Percentiles rank a stretch among this genome's conserved stretches.
phyloP scores from a whole-genome alignment of 176 grass and related monocot genomes.

The Zea mays region Zm-B73-REFERENCE-NAM-5.0 NC_050097.1:216099001-216099500 shows the following conservation, averaged over 20 bases:
- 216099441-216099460: neutral
- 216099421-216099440: constrained; percentile 11
- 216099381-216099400: constrained; percentile 94
- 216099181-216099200: constrained; percentile 99
- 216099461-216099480: neutral
- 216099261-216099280: constrained; percentile 87
- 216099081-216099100: neutral
- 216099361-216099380: constrained; percentile 80
- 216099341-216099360: constrained; percentile 96
- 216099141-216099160: constrained; percentile 77
- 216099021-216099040: constrained; percentile 96
- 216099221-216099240: constrained; percentile 81
- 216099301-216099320: constrained; percentile 95
- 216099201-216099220: constrained; percentile 92
- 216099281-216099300: constrained; percentile 94
- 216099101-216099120: neutral
- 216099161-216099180: constrained; percentile 87
- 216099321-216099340: constrained; percentile 93
- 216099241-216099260: constrained; percentile 98
- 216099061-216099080: constrained; percentile 13
- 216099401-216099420: constrained; percentile 96
- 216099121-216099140: constrained; percentile 74
- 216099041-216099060: constrained; percentile 46
- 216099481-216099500: neutral
- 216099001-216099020: constrained; percentile 77